phyloP scores from a whole-genome alignment of 257 asterid genomes.

The Prunella vulgaris region DNA sequence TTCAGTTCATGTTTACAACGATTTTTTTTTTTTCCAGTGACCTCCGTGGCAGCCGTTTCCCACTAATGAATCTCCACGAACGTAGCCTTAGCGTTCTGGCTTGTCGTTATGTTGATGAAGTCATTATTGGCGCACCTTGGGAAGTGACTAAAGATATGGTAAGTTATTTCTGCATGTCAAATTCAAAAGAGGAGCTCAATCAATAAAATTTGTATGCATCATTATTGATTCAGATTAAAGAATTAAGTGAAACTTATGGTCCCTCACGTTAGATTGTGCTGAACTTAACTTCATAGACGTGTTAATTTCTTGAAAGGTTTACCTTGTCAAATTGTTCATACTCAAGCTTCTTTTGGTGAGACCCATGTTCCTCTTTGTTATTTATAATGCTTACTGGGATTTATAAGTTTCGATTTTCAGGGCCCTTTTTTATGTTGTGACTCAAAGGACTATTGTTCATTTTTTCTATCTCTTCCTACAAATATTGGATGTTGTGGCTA shows the following conservation, averaged over 20 bases:
- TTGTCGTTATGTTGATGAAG: constrained; percentile 93
- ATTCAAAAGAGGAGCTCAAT: constrained; percentile 1
- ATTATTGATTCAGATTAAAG: background rate
- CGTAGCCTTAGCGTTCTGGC: constrained; percentile 93
- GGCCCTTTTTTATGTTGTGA: no score
- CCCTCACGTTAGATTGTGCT: no score
- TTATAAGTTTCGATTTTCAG: no score
- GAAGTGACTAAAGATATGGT: constrained; percentile 85
- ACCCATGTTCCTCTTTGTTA: background rate
- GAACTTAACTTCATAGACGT: no score
- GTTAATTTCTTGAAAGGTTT: no score
- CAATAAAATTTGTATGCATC: background rate
- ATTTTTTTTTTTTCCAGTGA: constrained; percentile 47
- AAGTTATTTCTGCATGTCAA: constrained; percentile 9
- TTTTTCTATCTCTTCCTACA: background rate
- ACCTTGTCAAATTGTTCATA: background rate
- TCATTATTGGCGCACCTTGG: constrained; percentile 93
- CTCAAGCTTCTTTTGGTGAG: background rate
- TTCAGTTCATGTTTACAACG: background rate
- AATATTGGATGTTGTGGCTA: background rate
- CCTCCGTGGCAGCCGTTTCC: constrained; percentile 67
- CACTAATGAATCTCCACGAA: constrained; percentile 85
- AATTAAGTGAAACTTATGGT: background rate
- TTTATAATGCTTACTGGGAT: no score
- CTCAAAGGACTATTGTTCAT: no score